Base-by-base conservation (phyloP, 805 yeast genomes). In the Ogataea pini region DNA sequence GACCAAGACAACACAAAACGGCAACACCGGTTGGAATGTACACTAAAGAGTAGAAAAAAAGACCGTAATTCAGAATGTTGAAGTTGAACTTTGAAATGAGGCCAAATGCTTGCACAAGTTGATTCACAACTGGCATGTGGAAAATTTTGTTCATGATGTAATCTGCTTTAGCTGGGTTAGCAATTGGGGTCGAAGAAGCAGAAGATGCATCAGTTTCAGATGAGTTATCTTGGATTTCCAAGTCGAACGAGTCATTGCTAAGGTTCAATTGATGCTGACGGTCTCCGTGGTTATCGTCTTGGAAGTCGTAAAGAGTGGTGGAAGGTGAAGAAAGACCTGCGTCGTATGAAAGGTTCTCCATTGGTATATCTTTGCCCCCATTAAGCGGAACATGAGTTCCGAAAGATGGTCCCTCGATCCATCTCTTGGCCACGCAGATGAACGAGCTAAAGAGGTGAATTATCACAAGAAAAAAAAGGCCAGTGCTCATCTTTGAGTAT, bases 1-100 rank as follows among this genome's bases (percentile, higher is more conserved):
- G 69, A 33, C 96, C 98, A 59, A 90, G 67, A 34, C 84, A 62
- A 46, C 77, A 79, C 37, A 87, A 86, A 5, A 86, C 83, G 6
- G 89, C 88, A 25, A 82, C 61, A 46, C 82, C 83, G 12, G 76
- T 71, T 43, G 72, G 67, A 14, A 84, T 59, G 60, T 87, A 82
- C 22, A 78, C 72, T 46, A 82, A 70, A 44, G 82, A 78, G 56
- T 74, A 82, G 40, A 81, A 67, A 42, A 89, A 76, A 62, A 88
- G 67, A 16, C 85, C 86, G 69, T 85, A 80, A 59, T 86, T 85
- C 41, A 85, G 66, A 12, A 76, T 41, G 46, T 73, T 68, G 63
- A 80, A 86, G 3, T 77, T 46, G 10, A 76, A 28, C 1, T 68
- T 55, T 27, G 77, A 64, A 12, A 62, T 48, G 7, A 54, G 46